These are phyloP conservation scores for Russula sp. DNA, from an alignment of 768 basidiomycete species.

Conservation along the genomic window DNA sequence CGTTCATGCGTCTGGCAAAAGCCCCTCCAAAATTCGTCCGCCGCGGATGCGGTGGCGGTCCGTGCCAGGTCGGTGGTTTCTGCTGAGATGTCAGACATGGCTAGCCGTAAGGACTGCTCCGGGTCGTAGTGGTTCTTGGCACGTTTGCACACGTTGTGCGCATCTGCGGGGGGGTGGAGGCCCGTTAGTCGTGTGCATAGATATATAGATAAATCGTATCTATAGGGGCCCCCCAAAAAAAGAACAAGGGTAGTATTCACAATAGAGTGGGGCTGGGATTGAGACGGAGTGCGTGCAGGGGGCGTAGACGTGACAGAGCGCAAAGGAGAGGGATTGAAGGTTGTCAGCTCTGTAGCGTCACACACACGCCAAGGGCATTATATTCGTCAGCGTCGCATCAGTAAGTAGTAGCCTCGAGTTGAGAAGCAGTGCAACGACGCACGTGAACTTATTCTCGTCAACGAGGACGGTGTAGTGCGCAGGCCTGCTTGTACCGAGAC, in stretches of 20 bases:
- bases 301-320: conserved; percentile 74
- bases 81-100: conserved; percentile 33
- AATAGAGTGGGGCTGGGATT: conserved; percentile 74
- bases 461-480: conserved; percentile 48
- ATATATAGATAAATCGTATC: too few relatives aligned
- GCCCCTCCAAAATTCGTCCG: conserved; percentile 25
- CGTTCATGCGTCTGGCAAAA: conserved; percentile 51
- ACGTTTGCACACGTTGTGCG: conserved; percentile 66
- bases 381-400: background rate
- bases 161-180: conserved; percentile 34
- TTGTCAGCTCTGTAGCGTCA: conserved; percentile 44
- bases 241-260: conserved; percentile 42
- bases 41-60: background rate
- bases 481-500: conserved; percentile 42
- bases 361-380: background rate
- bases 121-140: conserved; percentile 77
- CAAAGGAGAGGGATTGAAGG: conserved; percentile 62
- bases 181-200: background rate
- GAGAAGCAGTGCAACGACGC: conserved; percentile 19
- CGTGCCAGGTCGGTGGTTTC: conserved; percentile 31
- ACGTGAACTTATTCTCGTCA: conserved; percentile 56
- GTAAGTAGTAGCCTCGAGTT: background rate
- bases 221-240: too few relatives aligned
- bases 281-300: conserved; percentile 77
- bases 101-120: conserved; percentile 42